Base-by-base conservation (phyloP, 495 filamentous ascomycete species). In the Aspergillus leporis region DNA sequence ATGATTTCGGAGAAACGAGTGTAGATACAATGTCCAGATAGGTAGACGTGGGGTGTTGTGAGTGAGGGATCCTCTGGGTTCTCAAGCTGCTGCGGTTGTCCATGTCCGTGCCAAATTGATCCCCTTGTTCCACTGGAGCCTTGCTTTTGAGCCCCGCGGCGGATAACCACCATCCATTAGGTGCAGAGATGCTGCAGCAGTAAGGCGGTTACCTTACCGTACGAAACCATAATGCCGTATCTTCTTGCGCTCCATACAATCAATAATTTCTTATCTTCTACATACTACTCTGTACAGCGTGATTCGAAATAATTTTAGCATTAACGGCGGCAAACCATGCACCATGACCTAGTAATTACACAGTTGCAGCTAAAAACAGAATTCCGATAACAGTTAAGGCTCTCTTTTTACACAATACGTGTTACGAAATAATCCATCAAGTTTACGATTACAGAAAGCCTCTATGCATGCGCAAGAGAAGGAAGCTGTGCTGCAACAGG, bases 1-100 rank as follows among this genome's bases (percentile, higher is more conserved):
- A 75, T 30, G 70, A 69, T 41, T 71, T 66, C 18, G 76, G 76
- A 16, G 76, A 74, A 56, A 75, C 73, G 34, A 79, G 69, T 9
- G 62, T 64, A 5, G 72, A 68, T 51, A 70, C 61, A 32, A 70
- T 63, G 55, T 74, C 66, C 34, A 71, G 65, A 67, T 62, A 64
- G 32, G 64, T 50, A 41, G 64, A 56, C 48, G 61, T 23, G 32
- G 51, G 40, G 22, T 48, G 55, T 34, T 58, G 62, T 45, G 52
- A 43, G 10, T 25, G 55, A 55, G 56, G 48, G 25, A 47, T 28
- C 38, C 30, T 58, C 13, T 56, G 51, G 19, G 47, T 49, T 60
- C 48, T 62, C 46, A 56, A 56, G 31, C 51, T 59, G 47, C 58
- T 49, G 46, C 52, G 65, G 58, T 38, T 55, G 59, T 65, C 64